Percentiles rank a stretch among this genome's conserved stretches.
phyloP scores from a whole-genome alignment of 805 yeast species.

The Cyberlindnera suaveolens region DNA sequence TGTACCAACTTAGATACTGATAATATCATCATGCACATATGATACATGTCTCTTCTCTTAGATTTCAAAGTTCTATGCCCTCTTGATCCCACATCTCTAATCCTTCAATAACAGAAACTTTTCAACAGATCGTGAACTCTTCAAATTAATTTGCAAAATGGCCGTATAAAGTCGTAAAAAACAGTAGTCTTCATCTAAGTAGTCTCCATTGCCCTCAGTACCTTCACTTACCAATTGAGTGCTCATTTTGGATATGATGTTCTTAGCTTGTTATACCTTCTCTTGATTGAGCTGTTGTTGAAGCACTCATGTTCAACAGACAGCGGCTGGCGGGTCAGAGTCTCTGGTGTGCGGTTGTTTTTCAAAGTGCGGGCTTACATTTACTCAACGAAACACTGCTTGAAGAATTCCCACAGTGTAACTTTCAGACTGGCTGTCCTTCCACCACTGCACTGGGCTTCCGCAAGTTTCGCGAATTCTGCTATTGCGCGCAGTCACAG shows the following conservation, averaged over 20 bases:
- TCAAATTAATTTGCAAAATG: neutral
- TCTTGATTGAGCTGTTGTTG: constrained; percentile 4
- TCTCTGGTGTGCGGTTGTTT: constrained; percentile 16
- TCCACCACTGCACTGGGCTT: no score
- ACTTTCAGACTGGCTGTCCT: neutral
- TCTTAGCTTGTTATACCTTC: neutral
- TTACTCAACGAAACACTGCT: constrained; percentile 3
- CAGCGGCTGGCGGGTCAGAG: constrained; percentile 7
- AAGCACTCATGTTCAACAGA: constrained; percentile 4
- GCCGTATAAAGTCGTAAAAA: neutral
- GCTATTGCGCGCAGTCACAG: no score
- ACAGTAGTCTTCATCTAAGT: neutral
- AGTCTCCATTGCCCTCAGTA: constrained; percentile 5
- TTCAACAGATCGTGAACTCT: neutral
- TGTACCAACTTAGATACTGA: no score
- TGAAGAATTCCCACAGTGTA: constrained; percentile 2
- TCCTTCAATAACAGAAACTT: neutral
- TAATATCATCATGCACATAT: no score
- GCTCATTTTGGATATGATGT: constrained; percentile 22
- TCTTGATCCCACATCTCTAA: no score
- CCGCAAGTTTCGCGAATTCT: no score
- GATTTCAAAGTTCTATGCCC: no score
- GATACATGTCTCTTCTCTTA: no score
- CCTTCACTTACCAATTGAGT: constrained; percentile 27
- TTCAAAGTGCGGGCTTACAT: constrained; percentile 1